phyloP scores from a whole-genome alignment of 495 filamentous ascomycete genomes.

The Hyaloscypha bicolor region DNA sequence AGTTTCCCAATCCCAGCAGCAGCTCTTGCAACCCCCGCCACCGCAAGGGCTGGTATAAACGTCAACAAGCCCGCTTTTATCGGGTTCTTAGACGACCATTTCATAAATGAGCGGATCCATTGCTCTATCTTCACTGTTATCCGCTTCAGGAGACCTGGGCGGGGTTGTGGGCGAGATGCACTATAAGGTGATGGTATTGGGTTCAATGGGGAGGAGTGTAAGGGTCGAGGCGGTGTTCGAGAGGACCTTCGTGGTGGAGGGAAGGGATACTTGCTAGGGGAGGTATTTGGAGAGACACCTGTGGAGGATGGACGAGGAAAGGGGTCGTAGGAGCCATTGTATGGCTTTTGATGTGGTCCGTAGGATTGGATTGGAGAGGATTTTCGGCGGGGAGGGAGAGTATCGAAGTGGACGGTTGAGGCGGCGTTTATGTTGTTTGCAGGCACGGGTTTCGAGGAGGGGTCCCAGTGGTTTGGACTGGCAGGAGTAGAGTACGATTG shows the following conservation, averaged over 20 bases:
- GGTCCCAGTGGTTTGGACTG: constrained; percentile 15
- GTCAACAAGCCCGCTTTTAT: constrained; percentile 26
- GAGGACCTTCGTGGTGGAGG: constrained; percentile 1
- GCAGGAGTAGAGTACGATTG: constrained; percentile 15
- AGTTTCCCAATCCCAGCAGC: constrained; percentile 2
- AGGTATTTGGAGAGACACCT: constrained; percentile 9
- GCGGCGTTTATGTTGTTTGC: not conserved
- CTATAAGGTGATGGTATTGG: constrained; percentile 22
- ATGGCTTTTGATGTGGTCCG: not conserved
- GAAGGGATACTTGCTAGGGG: constrained; percentile 1
- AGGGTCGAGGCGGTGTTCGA: constrained; percentile 14
- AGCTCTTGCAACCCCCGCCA: constrained; percentile 4
- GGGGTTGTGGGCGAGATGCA: constrained; percentile 19
- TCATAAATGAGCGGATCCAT: constrained; percentile 11
- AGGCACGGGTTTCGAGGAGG: constrained; percentile 2
- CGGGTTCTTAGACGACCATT: constrained; percentile 25
- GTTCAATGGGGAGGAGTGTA: constrained; percentile 29
- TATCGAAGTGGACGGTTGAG: not conserved
- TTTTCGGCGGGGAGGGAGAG: constrained; percentile 13
- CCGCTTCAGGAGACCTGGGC: constrained; percentile 21
- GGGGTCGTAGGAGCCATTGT: not conserved
- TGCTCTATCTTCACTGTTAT: constrained; percentile 22
- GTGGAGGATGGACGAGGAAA: constrained; percentile 13
- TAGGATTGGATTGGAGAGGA: constrained; percentile 7
- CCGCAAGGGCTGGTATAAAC: constrained; percentile 19